Evolutionary conservation across 2,329 filamentous ascomycete genomes (phyloP).

Genomic region (Neonectria faginata): DNA sequence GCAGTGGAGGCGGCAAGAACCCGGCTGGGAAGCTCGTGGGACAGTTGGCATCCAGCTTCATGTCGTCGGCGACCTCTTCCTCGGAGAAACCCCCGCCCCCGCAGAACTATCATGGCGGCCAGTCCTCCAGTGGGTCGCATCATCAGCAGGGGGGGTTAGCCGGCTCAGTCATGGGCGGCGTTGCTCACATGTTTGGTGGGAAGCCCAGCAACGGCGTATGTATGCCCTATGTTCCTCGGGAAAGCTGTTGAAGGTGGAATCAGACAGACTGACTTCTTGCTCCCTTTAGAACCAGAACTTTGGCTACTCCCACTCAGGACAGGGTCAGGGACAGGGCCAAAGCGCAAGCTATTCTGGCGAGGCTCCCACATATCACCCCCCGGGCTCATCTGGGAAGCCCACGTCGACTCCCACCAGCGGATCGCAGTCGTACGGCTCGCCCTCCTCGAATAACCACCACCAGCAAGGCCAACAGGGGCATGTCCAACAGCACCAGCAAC

Average conservation of each 20-base stretch:
- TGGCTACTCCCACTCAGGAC: conserved; percentile 70
- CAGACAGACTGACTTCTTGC: conserved; percentile 28
- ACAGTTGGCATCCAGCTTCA: conserved; percentile 66
- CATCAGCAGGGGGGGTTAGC: conserved; percentile 62
- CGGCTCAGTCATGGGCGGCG: conserved; percentile 66
- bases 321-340: conserved; percentile 58
- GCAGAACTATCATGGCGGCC: conserved; percentile 63
- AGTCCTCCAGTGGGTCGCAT: conserved; percentile 53
- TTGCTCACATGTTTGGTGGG: conserved; percentile 65
- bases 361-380: conserved; percentile 63
- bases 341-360: conserved; percentile 69
- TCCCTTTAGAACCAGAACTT: conserved; percentile 64
- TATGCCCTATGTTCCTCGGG: conserved; percentile 15
- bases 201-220: conserved; percentile 54
- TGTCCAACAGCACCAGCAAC: conserved; percentile 16
- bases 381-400: conserved; percentile 44
- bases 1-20: conserved; percentile 52
- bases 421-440: conserved; percentile 45
- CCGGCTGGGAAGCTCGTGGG: conserved; percentile 68
- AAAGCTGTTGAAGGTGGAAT: conserved; percentile 4
- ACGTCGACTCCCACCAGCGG: conserved; percentile 44
- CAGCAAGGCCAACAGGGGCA: conserved; percentile 24
- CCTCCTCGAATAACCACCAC: conserved; percentile 46
- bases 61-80: conserved; percentile 55
- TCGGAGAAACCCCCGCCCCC: conserved; percentile 59